These are phyloP conservation scores for Bruguiera parviflora DNA, from an alignment of 345 rosid genomes.

Conservation along the genomic window DNA sequence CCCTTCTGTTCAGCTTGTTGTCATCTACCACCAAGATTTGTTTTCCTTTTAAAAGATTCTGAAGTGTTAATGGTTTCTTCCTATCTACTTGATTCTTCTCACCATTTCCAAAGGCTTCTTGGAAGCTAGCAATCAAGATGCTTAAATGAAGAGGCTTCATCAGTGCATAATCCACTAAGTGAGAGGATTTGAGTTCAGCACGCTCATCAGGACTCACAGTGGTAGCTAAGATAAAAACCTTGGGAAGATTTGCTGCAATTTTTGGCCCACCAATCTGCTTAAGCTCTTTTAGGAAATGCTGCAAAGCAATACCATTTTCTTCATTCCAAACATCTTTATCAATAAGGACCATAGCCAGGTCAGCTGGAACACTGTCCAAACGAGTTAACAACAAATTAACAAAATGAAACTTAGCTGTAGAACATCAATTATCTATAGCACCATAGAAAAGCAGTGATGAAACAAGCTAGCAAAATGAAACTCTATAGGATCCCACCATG, in stretches of 20 bases:
- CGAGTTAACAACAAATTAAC: neutral
- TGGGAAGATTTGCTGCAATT: slow-evolving; percentile 30
- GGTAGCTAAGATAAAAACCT: slow-evolving; percentile 54
- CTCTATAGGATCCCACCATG: no score
- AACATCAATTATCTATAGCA: neutral
- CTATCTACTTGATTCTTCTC: slow-evolving; percentile 44
- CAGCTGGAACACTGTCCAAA: slow-evolving; percentile 38
- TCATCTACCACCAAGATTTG: slow-evolving; percentile 87
- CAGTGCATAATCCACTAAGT: slow-evolving; percentile 53
- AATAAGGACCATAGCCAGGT: slow-evolving; percentile 52
- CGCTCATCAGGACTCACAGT: slow-evolving; percentile 39
- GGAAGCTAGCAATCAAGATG: slow-evolving; percentile 60
- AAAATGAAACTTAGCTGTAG: neutral
- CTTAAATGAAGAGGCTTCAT: slow-evolving; percentile 72
- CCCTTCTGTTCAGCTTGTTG: slow-evolving; percentile 81
- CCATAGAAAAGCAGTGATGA: no score
- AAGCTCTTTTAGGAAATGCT: slow-evolving; percentile 29
- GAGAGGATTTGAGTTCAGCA: slow-evolving; percentile 47
- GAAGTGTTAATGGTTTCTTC: slow-evolving; percentile 46
- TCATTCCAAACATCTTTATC: slow-evolving; percentile 75
- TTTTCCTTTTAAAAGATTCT: slow-evolving; percentile 55
- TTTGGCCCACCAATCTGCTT: slow-evolving; percentile 26
- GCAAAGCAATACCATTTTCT: slow-evolving; percentile 37
- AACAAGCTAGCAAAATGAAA: no score
- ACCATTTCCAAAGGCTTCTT: slow-evolving; percentile 61